Evolutionary conservation across 805 yeast species (phyloP).

Genomic region (Ogataea kodamae): DNA sequence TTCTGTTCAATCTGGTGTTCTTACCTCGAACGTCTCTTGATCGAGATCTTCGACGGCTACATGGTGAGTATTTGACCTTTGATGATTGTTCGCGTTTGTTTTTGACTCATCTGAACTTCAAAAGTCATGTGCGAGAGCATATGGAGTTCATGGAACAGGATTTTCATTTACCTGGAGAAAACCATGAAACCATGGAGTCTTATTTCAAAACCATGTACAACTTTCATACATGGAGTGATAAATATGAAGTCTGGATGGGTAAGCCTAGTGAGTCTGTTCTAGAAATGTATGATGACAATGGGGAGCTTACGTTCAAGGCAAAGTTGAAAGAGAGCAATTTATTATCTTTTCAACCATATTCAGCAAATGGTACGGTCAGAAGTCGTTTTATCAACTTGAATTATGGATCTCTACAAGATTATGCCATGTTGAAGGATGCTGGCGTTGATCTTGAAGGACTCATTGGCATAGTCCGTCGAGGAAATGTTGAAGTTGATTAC

Average conservation of each 20-base stretch:
- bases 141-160: constrained; percentile 20
- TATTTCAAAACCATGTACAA: constrained; percentile 16
- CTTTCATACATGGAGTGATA: constrained; percentile 46
- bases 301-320: constrained; percentile 42
- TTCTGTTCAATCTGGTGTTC: constrained; percentile 64
- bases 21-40: constrained; percentile 81
- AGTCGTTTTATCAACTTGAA: constrained; percentile 56
- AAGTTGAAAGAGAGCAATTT: constrained; percentile 44
- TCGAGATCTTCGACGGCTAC: constrained; percentile 74
- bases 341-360: constrained; percentile 56
- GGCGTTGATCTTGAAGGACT: constrained; percentile 49
- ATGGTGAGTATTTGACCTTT: constrained; percentile 60
- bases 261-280: constrained; percentile 47
- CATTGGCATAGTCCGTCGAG: constrained; percentile 57
- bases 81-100: constrained; percentile 67
- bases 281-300: constrained; percentile 34
- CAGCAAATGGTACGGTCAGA: constrained; percentile 59
- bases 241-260: constrained; percentile 55
- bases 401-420: constrained; percentile 58
- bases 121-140: constrained; percentile 21
- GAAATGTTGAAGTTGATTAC: constrained; percentile 47
- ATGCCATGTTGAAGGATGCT: constrained; percentile 36
- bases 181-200: constrained; percentile 17
- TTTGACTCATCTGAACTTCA: constrained; percentile 27
- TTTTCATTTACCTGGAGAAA: constrained; percentile 26